Evolutionary conservation across 176 grass and related monocot species (phyloP).

Genomic region (Juncus effusus): DNA sequence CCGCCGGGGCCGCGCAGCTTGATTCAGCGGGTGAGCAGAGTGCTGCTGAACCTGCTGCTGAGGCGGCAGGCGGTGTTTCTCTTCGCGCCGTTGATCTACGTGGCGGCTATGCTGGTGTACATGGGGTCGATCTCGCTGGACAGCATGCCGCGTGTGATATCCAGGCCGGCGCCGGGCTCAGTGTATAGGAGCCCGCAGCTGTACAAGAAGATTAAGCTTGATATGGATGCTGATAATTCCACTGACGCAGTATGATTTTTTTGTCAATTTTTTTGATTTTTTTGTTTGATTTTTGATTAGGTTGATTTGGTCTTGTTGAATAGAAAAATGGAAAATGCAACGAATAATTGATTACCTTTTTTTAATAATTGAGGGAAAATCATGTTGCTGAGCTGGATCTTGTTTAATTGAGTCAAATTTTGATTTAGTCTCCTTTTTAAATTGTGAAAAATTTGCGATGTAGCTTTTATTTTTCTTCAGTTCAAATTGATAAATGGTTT

Average conservation of each 20-base stretch:
- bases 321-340: conserved; percentile 9
- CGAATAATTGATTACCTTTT: not conserved
- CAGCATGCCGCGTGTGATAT: conserved; percentile 76
- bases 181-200: conserved; percentile 88
- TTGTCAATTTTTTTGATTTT: conserved; percentile 25
- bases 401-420: conserved; percentile 17
- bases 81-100: conserved; percentile 90
- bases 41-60: conserved; percentile 56
- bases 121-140: conserved; percentile 94
- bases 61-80: conserved; percentile 93
- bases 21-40: conserved; percentile 41
- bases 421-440: not conserved
- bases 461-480: conserved; percentile 3
- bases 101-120: conserved; percentile 77
- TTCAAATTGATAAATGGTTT: conserved; percentile 14
- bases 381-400: not conserved
- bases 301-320: conserved; percentile 26
- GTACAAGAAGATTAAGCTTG: conserved; percentile 57
- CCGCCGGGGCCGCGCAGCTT: conserved; percentile 13
- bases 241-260: conserved; percentile 61
- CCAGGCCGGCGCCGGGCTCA: conserved; percentile 64
- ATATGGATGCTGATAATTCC: conserved; percentile 89
- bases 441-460: conserved; percentile 5
- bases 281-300: conserved; percentile 23
- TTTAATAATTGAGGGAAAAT: conserved; percentile 29